Evolutionary conservation across 345 rosid genomes (phyloP), one percentile per base, ranked within the genome.

Genomic region (Populus davidiana): DNA sequence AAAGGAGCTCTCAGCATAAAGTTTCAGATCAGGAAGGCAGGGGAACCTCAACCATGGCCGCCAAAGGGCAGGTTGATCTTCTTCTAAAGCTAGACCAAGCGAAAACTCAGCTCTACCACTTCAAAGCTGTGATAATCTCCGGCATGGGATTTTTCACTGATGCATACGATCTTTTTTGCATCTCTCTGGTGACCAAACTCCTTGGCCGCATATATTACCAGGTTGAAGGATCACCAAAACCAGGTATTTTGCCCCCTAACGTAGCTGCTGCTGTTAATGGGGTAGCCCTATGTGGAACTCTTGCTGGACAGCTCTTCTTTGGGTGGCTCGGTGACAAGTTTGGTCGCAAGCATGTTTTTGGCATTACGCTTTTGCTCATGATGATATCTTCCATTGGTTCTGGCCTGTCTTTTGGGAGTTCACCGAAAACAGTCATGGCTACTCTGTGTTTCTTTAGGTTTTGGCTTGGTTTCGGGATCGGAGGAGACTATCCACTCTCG

Each of bases 131-230:
- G 27, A 33, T 87, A 16, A 76, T 85, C 50, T 83, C 86, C 2
- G 87, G 89, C 18, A 87, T 85, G 87, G 87, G 87, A 36, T 85
- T 85, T 14, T 85, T 83, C 82, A 87, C 86, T 5, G 87, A 81
- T 2, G 86, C 87, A 1, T 81, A 85, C 41, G 89, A 84, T 77
- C 85, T 86, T 39, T 86, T 86, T 65, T 86, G 86, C 54, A 83
- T 86, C 74, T 83, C 88, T 14, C 78, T 81, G 2, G 85, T 86
- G 31, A 81, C 86, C 18, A 83, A 81, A 76, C 83, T 86, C 47
- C 83, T 86, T 2, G 88, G 86, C 1, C 88, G 88, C 5, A 86
- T 86, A 6, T 86, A 86, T 56, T 86, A 83, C 70, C 86, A 86
- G 18, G 85, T 81, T 3, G 84, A 81, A 1, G 87, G 83, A 7